phyloP scores from a whole-genome alignment of 768 basidiomycete species.

The Strobilomyces echinocephalus region DNA sequence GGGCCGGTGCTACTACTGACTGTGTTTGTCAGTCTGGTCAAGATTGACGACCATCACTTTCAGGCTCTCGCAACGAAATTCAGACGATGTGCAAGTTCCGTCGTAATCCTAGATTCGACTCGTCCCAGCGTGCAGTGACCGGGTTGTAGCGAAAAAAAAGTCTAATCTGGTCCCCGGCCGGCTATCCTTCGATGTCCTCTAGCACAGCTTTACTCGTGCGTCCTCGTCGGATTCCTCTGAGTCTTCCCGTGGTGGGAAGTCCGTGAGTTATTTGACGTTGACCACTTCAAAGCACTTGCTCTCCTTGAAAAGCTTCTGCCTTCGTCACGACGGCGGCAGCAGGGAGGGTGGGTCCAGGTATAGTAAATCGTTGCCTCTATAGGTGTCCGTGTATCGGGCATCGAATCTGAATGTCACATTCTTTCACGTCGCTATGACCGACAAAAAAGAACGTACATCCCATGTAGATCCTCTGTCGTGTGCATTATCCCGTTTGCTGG shows the following conservation, averaged over 20 bases:
- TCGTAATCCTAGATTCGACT: slow-evolving; percentile 42
- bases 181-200: slow-evolving; percentile 48
- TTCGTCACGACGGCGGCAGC: slow-evolving; percentile 58
- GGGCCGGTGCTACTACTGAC: no score
- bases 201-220: slow-evolving; percentile 38
- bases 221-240: slow-evolving; percentile 45
- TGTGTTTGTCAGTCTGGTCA: slow-evolving; percentile 76
- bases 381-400: slow-evolving; percentile 66
- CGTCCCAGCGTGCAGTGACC: no score
- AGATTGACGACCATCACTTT: slow-evolving; percentile 82
- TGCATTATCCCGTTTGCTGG: slow-evolving; percentile 55
- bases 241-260: slow-evolving; percentile 29
- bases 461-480: slow-evolving; percentile 70
- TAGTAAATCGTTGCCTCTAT: slow-evolving; percentile 70
- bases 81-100: slow-evolving; percentile 87
- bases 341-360: slow-evolving; percentile 79
- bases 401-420: slow-evolving; percentile 53
- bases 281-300: slow-evolving; percentile 65
- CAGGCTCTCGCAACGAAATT: slow-evolving; percentile 83
- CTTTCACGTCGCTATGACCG: not conserved
- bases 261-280: slow-evolving; percentile 29
- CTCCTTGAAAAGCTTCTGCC: slow-evolving; percentile 63
- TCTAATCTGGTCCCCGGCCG: slow-evolving; percentile 1
- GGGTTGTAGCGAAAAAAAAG: slow-evolving; percentile 7
- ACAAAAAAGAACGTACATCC: slow-evolving; percentile 53